These are phyloP conservation scores for Erigeron canadensis DNA, from an alignment of 129 eudicot genomes.

Conservation along the genomic window DNA sequence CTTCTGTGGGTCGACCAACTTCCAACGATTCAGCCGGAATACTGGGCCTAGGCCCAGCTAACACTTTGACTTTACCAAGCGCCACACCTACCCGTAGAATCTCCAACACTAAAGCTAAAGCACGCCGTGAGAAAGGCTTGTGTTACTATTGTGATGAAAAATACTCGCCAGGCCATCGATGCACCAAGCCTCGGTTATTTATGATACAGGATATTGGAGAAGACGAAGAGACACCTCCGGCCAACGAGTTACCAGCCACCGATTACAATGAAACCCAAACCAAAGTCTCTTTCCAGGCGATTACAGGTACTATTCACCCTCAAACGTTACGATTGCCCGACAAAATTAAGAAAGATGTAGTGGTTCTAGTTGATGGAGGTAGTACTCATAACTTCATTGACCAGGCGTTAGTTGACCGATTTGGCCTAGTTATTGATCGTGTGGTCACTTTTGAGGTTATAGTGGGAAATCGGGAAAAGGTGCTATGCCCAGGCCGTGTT, in stretches of 20 bases:
- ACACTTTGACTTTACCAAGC: not conserved
- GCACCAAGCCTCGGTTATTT: not conserved
- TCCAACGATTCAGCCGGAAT: too few relatives aligned
- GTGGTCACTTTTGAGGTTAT: not conserved
- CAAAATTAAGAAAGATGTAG: not conserved
- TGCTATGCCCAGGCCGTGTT: not conserved
- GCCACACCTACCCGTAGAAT: not conserved
- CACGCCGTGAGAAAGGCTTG: not conserved
- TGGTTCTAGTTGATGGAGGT: not conserved
- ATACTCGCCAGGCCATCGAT: not conserved
- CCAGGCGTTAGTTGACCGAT: not conserved
- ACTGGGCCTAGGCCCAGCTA: not conserved
- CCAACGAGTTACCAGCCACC: not conserved
- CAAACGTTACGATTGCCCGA: not conserved
- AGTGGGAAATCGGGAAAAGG: not conserved
- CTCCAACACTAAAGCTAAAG: not conserved
- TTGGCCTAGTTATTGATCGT: not conserved
- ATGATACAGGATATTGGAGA: not conserved
- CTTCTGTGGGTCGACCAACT: too few relatives aligned
- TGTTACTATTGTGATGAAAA: not conserved
- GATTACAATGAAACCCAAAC: not conserved
- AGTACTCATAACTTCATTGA: not conserved
- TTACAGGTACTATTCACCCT: not conserved
- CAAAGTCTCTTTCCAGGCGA: conserved; percentile 12
- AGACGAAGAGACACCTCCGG: too few relatives aligned